Evolutionary conservation across 306 rosid species (phyloP).

Genomic region (Sphenostylis stenocarpa): DNA sequence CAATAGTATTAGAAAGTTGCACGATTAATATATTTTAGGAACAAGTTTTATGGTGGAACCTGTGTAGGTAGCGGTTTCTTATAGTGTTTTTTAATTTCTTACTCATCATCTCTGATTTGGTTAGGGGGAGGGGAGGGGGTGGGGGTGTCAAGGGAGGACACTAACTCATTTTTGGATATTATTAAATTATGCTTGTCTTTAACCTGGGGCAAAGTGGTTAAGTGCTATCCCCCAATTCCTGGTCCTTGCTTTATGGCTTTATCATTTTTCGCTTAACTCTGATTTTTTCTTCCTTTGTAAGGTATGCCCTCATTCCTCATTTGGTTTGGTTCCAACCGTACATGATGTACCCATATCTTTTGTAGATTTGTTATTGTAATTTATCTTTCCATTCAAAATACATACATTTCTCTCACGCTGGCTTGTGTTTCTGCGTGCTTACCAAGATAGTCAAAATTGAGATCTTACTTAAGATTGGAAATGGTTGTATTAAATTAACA

Average conservation of each 20-base stretch:
- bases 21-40: neutral
- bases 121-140: neutral
- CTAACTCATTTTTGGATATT: neutral
- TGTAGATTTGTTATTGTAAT: neutral
- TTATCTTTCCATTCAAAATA: neutral
- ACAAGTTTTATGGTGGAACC: neutral
- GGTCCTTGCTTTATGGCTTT: neutral
- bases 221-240: neutral
- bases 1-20: neutral
- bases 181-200: neutral
- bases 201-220: neutral
- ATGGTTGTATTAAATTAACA: too few species aligned
- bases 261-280: neutral
- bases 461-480: too few species aligned
- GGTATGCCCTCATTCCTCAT: neutral
- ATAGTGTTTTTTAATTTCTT: neutral
- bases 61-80: neutral
- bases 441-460: too few species aligned
- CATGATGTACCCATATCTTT: neutral
- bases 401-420: neutral
- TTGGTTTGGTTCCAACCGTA: neutral
- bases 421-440: neutral
- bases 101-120: neutral
- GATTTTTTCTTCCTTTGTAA: neutral
- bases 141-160: neutral